Evolutionary conservation across 2,329 filamentous ascomycete species (phyloP).

Genomic region (Paradendryphiella salina): DNA sequence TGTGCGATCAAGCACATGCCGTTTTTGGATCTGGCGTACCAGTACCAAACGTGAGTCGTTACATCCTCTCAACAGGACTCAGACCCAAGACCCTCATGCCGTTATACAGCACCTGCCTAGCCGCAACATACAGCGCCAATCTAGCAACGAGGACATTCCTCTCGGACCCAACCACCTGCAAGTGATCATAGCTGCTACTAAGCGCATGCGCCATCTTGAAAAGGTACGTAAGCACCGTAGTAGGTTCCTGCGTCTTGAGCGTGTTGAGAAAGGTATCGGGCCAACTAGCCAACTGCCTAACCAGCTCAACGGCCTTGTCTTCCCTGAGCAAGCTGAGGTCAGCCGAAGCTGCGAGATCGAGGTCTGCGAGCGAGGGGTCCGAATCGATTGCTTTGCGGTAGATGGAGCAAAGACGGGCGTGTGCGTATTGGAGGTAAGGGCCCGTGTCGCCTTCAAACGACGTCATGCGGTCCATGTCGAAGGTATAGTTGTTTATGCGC

Average conservation of each 20-base stretch:
- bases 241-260: slow-evolving; percentile 77
- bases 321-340: slow-evolving; percentile 71
- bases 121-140: slow-evolving; percentile 70
- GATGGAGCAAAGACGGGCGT: slow-evolving; percentile 48
- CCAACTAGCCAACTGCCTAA: slow-evolving; percentile 79
- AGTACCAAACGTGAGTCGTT: background rate
- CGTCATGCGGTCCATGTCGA: slow-evolving; percentile 80
- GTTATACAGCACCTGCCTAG: slow-evolving; percentile 75
- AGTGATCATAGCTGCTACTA: slow-evolving; percentile 78
- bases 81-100: slow-evolving; percentile 82
- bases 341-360: slow-evolving; percentile 68
- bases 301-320: slow-evolving; percentile 71
- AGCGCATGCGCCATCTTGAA: slow-evolving; percentile 86
- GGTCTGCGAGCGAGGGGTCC: slow-evolving; percentile 53
- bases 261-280: slow-evolving; percentile 85
- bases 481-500: slow-evolving; percentile 70
- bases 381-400: slow-evolving; percentile 57
- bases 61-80: slow-evolving; percentile 69
- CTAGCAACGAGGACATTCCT: slow-evolving; percentile 69
- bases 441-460: slow-evolving; percentile 85
- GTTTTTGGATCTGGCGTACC: too few relatives aligned
- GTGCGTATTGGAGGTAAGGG: slow-evolving; percentile 80
- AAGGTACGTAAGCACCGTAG: slow-evolving; percentile 70
- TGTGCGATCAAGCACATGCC: too few relatives aligned
- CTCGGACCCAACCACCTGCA: slow-evolving; percentile 81